These are phyloP conservation scores for Cucumis melo DNA, from an alignment of 306 rosid species.

Conservation along the genomic window DNA sequence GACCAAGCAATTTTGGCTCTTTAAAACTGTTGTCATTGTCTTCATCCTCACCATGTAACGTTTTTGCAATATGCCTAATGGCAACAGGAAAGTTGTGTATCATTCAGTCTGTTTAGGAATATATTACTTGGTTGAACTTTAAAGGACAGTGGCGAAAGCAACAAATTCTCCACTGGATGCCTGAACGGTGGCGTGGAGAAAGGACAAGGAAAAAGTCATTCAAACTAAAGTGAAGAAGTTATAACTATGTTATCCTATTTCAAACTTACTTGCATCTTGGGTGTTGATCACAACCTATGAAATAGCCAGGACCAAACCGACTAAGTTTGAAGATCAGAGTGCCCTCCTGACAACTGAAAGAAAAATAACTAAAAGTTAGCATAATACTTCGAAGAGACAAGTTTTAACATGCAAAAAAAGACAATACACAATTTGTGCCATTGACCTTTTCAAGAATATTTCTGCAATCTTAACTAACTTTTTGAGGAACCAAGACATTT, in stretches of 20 bases:
- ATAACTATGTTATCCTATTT: background rate
- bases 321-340: slow-evolving; percentile 85
- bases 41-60: slow-evolving; percentile 50
- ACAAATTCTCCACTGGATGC: background rate
- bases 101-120: background rate
- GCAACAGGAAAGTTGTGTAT: slow-evolving; percentile 17
- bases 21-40: slow-evolving; percentile 42
- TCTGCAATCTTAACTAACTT: background rate
- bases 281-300: slow-evolving; percentile 88
- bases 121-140: background rate
- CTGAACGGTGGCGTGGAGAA: background rate
- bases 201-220: background rate
- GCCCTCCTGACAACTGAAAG: slow-evolving; percentile 79
- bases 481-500: background rate
- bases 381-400: background rate
- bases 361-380: slow-evolving; percentile 10
- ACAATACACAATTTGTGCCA: background rate
- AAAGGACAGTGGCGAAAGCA: background rate
- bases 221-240: background rate
- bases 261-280: slow-evolving; percentile 94
- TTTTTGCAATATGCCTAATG: slow-evolving; percentile 79
- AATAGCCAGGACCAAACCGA: slow-evolving; percentile 83
- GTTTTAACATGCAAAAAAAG: background rate
- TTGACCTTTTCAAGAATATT: background rate
- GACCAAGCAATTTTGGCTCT: slow-evolving; percentile 71